Base-by-base conservation (phyloP, 805 yeast species). In the Candida chauliodis region DNA sequence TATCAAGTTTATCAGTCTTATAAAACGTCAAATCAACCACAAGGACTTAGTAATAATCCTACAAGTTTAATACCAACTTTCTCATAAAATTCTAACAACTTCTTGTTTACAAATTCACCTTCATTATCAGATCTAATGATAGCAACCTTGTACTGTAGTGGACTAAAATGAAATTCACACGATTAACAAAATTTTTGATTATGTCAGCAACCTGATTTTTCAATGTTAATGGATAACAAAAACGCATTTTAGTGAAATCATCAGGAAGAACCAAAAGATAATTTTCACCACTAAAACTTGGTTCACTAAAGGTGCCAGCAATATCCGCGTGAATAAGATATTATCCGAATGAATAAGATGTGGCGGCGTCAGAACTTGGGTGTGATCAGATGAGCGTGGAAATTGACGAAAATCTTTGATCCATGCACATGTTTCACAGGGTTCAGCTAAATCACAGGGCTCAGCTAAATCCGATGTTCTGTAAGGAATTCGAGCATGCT, bases 61-160 rank as follows among this genome's bases (percentile, higher is more conserved):
- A n/a, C 31, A 18, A n/a, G 38, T 25, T 25, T n/a, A 10, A 35
- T 35, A 10, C 38, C 29, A 11, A 7, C n/a, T 7, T 7, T 8
- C 8, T 14, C 8, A 14, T 8, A 26, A 26, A 9, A 26, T 6
- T 26, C 29, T 14, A 9, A 14, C n/a, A 26, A 26, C 8, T 14
- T 26, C 7, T 11, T 11, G 29, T 29, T 27, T 8, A 26, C 16
- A 35, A 18, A 35, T 22, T 35, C 38, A 7, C 38, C 34, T 20
- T 27, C 38, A 30, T 25, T 29, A 14, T 30, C 30, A 19, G 23
- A 25, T 40, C 55, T 14, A 22, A 40, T 36, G 47, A 52, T 6
- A 14, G 29, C 16, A 26, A 21, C 24, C 10, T 21, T 21, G 10
- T 21, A 10, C 7, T 10, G 9, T 8, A 7, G 9, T 21, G 7